Conservation (phyloP, 805 yeast genomes). For the Pichia rugopelliculosa region DNA sequence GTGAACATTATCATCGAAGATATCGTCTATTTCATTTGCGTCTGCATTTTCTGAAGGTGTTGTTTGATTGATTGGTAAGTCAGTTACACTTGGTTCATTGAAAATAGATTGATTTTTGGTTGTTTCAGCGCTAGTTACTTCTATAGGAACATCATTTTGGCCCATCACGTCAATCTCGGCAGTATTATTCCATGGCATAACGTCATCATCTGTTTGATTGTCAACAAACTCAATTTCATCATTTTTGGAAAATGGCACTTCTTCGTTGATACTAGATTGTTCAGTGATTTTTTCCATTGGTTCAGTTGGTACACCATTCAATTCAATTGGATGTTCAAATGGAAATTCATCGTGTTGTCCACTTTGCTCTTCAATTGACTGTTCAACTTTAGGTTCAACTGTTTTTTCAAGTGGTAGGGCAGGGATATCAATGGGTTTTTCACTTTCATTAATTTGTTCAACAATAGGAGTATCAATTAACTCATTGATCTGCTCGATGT, state of each 20-base stretch:
- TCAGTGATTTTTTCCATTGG: too few relatives aligned
- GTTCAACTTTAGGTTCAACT: neutral
- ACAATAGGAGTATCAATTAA: neutral
- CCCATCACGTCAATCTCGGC: conserved; percentile 6
- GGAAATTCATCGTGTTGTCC: neutral
- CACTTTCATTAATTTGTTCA: neutral
- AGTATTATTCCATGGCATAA: conserved; percentile 7
- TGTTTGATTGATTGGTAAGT: neutral
- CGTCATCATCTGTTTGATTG: neutral
- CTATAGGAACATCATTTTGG: neutral
- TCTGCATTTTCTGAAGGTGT: neutral
- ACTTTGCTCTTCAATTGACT: neutral
- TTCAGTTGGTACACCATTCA: too few relatives aligned
- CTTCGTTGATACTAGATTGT: neutral
- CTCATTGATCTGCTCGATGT: neutral
- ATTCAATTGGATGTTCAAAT: neutral
- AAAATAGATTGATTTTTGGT: neutral
- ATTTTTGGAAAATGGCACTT: neutral
- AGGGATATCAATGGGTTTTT: neutral
- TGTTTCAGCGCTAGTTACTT: neutral
- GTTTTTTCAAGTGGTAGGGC: neutral
- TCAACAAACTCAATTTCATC: neutral
- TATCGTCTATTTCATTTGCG: neutral
- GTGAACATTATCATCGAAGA: neutral
- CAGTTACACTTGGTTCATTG: neutral